Evolutionary conservation across 257 asterid genomes (phyloP).

Genomic region (Paraleonurus japonicus): DNA sequence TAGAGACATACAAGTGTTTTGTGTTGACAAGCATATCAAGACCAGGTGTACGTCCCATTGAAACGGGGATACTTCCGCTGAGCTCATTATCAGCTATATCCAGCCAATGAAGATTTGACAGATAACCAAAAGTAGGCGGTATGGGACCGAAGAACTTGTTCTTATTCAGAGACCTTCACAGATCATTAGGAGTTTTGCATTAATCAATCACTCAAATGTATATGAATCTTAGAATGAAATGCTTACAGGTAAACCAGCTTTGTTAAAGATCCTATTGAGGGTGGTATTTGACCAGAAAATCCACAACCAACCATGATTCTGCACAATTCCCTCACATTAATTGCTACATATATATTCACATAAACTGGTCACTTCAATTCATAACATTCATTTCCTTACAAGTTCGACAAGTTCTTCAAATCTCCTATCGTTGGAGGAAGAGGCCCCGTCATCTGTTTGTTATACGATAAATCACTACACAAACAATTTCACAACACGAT

Average conservation of each 20-base stretch:
- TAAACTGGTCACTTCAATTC: neutral
- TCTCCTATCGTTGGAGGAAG: constrained; percentile 68
- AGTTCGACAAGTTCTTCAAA: constrained; percentile 52
- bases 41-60: constrained; percentile 63
- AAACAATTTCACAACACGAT: neutral
- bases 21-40: constrained; percentile 79
- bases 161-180: constrained; percentile 66
- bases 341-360: neutral
- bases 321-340: constrained; percentile 25
- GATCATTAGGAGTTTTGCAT: neutral
- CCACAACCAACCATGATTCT: constrained; percentile 81
- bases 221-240: neutral
- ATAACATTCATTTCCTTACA: constrained; percentile 53
- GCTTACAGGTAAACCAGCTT: constrained; percentile 68
- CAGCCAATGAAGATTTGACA: constrained; percentile 63
- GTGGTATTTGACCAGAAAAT: constrained; percentile 69
- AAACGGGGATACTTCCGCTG: constrained; percentile 76
- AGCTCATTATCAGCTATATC: constrained; percentile 87
- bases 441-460: constrained; percentile 59
- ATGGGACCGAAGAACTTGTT: constrained; percentile 69
- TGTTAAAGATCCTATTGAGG: constrained; percentile 65
- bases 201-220: neutral
- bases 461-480: constrained; percentile 85
- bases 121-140: constrained; percentile 65
- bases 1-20: constrained; percentile 67